phyloP scores from a whole-genome alignment of 164 flowering plant species.

The Hamamelis virginiana region DNA sequence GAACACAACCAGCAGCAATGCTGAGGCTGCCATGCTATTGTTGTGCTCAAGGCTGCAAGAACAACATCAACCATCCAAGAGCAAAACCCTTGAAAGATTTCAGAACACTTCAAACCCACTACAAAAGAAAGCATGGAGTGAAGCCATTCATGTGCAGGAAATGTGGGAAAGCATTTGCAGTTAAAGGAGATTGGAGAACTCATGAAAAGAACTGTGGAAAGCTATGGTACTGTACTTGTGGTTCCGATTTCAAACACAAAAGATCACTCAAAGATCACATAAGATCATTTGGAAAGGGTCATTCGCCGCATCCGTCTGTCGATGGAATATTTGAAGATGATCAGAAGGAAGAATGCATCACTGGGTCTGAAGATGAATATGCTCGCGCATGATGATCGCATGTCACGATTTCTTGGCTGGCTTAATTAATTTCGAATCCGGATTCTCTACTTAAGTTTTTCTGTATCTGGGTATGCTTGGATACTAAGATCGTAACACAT shows the following conservation, averaged over 20 bases:
- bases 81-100: constrained; percentile 77
- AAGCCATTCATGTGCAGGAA: constrained; percentile 71
- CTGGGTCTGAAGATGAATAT: constrained; percentile 56
- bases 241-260: constrained; percentile 82
- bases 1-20: constrained; percentile 76
- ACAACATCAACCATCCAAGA: constrained; percentile 81
- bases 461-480: too few relatives aligned
- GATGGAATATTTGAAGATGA: constrained; percentile 46
- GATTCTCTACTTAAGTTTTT: too few relatives aligned
- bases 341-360: constrained; percentile 39
- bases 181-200: constrained; percentile 80
- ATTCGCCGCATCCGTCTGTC: constrained; percentile 56
- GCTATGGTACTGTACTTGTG: constrained; percentile 77
- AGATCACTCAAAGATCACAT: constrained; percentile 81
- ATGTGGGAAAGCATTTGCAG: constrained; percentile 67
- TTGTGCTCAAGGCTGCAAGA: constrained; percentile 75
- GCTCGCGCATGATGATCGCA: too few relatives aligned
- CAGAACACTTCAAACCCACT: constrained; percentile 77
- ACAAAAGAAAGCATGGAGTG: constrained; percentile 76
- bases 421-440: too few relatives aligned
- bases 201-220: constrained; percentile 86
- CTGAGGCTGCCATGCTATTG: constrained; percentile 81
- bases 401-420: too few relatives aligned
- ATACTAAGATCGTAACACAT: too few relatives aligned
- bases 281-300: constrained; percentile 67